These are phyloP conservation scores for Fusarium clavum DNA, from an alignment of 2,329 filamentous ascomycete genomes.

Conservation along the genomic window DNA sequence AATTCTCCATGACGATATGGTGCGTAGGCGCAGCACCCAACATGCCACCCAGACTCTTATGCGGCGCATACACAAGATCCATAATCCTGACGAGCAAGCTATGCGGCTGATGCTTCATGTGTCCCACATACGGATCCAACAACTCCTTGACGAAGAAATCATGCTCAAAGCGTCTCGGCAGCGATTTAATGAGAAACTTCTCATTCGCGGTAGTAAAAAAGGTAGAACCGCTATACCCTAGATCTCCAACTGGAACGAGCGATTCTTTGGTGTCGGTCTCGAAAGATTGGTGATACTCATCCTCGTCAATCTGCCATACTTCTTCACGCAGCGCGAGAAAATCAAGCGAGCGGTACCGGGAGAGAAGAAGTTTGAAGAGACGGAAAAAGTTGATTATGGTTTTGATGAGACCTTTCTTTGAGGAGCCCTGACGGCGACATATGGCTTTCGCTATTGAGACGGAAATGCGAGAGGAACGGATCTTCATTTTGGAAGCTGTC, in stretches of 20 bases:
- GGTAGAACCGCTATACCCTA: slow-evolving; percentile 81
- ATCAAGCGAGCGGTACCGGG: slow-evolving; percentile 46
- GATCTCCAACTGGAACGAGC: slow-evolving; percentile 71
- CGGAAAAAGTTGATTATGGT: slow-evolving; percentile 50
- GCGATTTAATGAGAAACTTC: slow-evolving; percentile 77
- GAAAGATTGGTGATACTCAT: slow-evolving; percentile 56
- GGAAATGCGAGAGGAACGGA: slow-evolving; percentile 59
- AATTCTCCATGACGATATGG: slow-evolving; percentile 83
- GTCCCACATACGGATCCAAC: slow-evolving; percentile 70
- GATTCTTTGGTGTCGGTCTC: slow-evolving; percentile 38
- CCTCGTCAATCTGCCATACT: slow-evolving; percentile 51
- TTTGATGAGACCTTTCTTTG: slow-evolving; percentile 46
- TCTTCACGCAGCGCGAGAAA: slow-evolving; percentile 47
- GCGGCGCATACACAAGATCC: slow-evolving; percentile 71
- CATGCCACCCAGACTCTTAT: slow-evolving; percentile 67
- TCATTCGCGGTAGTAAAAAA: slow-evolving; percentile 76
- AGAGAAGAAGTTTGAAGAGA: slow-evolving; percentile 50
- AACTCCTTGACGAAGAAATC: slow-evolving; percentile 76
- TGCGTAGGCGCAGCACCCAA: slow-evolving; percentile 73
- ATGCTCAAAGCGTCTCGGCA: slow-evolving; percentile 77
- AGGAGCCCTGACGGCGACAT: slow-evolving; percentile 54
- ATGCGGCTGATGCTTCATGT: slow-evolving; percentile 69
- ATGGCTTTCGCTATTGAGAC: slow-evolving; percentile 68
- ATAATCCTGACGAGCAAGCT: slow-evolving; percentile 78
- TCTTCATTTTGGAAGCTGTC: slow-evolving; percentile 45